A percentile compares a stretch with the other conserved stretches of the same genome.
phyloP scores from a whole-genome alignment of 1,284 basidiomycete genomes.

The Bondarzewia mesenterica region DNA sequence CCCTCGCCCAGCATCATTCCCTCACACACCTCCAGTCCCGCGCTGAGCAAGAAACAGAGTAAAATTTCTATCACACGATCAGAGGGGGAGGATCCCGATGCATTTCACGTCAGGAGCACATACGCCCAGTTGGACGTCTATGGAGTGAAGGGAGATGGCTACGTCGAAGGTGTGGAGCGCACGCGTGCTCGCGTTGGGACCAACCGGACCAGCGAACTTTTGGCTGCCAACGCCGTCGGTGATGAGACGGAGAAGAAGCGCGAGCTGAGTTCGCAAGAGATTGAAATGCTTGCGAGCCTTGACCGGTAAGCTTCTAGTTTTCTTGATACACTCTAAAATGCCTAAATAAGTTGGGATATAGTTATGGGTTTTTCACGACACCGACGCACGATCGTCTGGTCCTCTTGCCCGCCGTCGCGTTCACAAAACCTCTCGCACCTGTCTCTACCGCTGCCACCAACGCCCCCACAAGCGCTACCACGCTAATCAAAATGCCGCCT shows the following conservation, averaged over 20 bases:
- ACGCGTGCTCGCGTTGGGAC: constrained; percentile 77
- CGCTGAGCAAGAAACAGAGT: constrained; percentile 22
- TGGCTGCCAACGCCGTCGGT: constrained; percentile 45
- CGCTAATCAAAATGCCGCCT: constrained; percentile 31
- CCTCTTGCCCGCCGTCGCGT: constrained; percentile 52
- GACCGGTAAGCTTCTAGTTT: constrained; percentile 56
- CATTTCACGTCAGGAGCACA: constrained; percentile 81
- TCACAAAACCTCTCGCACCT: constrained; percentile 51
- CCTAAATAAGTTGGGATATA: constrained; percentile 24
- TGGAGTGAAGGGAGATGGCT: constrained; percentile 89
- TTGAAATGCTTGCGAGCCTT: constrained; percentile 59
- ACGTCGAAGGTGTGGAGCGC: constrained; percentile 84
- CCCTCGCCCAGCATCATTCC: constrained; percentile 8
- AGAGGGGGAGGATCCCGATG: constrained; percentile 77
- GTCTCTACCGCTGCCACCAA: constrained; percentile 29
- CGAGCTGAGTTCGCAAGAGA: constrained; percentile 56
- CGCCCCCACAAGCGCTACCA: constrained; percentile 29
- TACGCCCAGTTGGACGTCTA: constrained; percentile 80
- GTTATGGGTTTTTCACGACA: constrained; percentile 80
- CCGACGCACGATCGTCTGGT: constrained; percentile 75
- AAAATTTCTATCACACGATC: constrained; percentile 56
- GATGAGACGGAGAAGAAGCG: constrained; percentile 50
- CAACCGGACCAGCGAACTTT: constrained; percentile 50
- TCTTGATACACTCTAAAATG: neutral
- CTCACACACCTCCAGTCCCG: constrained; percentile 4